These are phyloP conservation scores for Moesziomyces globuligerus DNA, from an alignment of 1,284 basidiomycete species.

Conservation along the genomic window DNA sequence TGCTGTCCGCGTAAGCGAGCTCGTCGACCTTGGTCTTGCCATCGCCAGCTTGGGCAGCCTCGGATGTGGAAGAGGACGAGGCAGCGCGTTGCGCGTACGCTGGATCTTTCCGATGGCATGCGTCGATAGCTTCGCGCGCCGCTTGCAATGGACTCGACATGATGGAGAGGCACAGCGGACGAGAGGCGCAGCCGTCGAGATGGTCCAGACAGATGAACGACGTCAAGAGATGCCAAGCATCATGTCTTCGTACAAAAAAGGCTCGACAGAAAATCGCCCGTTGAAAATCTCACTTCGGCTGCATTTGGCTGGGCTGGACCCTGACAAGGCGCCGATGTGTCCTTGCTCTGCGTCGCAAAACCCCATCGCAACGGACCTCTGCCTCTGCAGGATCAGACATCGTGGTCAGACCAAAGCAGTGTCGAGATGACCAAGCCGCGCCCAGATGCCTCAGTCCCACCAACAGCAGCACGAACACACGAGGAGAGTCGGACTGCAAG, in stretches of 20 bases:
- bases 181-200: no score
- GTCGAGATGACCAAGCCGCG: no score
- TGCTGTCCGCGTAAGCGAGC: constrained; percentile 59
- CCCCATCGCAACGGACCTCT: no score
- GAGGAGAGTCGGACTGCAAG: no score
- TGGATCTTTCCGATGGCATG: constrained; percentile 46
- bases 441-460: background rate
- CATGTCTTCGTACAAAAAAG: background rate
- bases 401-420: no score
- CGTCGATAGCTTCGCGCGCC: constrained; percentile 48
- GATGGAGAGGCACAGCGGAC: no score
- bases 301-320: background rate
- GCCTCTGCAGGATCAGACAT: no score
- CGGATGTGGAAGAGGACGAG: constrained; percentile 1
- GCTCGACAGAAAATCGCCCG: background rate
- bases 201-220: no score
- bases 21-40: constrained; percentile 49
- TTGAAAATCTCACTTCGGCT: background rate
- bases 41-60: background rate
- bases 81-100: constrained; percentile 30
- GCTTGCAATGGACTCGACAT: constrained; percentile 30
- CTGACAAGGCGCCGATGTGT: no score
- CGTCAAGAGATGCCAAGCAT: background rate
- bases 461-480: background rate
- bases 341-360: no score